phyloP scores from a whole-genome alignment of 305 asterid genomes.

The Fraxinus albicans region DNA sequence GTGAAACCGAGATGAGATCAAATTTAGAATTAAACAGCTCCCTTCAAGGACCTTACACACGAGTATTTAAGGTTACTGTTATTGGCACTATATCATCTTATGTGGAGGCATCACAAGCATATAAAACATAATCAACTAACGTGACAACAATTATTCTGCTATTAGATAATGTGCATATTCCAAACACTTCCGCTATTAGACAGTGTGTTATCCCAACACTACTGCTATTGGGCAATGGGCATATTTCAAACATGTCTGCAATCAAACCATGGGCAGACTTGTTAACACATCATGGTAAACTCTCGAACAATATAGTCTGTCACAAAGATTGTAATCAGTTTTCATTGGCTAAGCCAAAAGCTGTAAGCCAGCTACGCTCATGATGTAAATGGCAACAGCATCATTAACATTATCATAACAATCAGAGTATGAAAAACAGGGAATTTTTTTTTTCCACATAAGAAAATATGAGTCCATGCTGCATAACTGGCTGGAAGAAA shows the following conservation, averaged over 20 bases:
- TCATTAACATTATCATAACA: background rate
- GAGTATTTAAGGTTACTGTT: background rate
- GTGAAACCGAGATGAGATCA: background rate
- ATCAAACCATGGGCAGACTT: background rate
- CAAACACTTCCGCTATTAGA: background rate
- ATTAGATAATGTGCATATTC: background rate
- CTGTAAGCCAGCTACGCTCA: background rate
- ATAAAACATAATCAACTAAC: background rate
- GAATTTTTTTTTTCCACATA: background rate
- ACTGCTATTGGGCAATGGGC: background rate
- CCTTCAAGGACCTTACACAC: background rate
- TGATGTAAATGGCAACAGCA: background rate
- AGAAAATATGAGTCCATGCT: background rate
- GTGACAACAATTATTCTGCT: background rate
- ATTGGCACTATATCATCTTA: background rate
- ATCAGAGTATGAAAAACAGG: background rate
- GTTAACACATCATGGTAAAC: background rate
- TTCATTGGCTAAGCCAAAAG: background rate
- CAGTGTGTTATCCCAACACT: background rate
- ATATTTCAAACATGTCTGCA: background rate
- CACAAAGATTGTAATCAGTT: background rate
- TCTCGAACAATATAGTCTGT: background rate
- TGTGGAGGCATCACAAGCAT: background rate
- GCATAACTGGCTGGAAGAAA: background rate
- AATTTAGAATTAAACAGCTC: background rate